Base-by-base conservation (phyloP, 1,139 yeast species). In the Yamadazyma dendronema region DNA sequence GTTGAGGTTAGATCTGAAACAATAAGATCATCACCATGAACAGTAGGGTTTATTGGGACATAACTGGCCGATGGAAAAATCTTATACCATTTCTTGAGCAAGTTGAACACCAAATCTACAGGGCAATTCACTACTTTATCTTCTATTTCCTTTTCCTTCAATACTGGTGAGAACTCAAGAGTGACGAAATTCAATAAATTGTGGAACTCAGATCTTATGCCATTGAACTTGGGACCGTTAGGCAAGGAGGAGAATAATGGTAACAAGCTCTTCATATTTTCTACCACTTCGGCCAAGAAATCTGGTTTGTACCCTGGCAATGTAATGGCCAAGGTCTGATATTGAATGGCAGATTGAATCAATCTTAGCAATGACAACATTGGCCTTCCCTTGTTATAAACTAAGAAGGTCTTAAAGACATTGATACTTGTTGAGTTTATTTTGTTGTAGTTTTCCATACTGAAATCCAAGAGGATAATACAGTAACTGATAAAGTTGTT, bases 221-320 rank as follows among this genome's bases (percentile, higher is more conserved):
- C 17, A 28, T 12, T 31, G 15, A 19, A 38, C 16, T 21, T 17
- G 11, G 24, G 38, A 3, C 21, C 15, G 10, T 21, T 34, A 13
- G 37, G 32, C n/a, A 46, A 31, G 19, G 37, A 36, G 3, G 37
- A 31, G 40, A 46, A 59, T 15, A 56, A 33, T 8, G 34, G 34
- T 10, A 39, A 40, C 21, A 61, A 42, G 16, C 41, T 32, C 27
- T 48, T 39, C n/a, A 59, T 39, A 42, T 56, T 60, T 6, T 44
- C 35, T n/a, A 43, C 40, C 13, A 59, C 40, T 39, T 61, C 65
- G 35, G 42, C 38, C 12, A 60, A 31, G 36, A 55, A 59, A 16
- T 46, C 37, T 0, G 63, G 59, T 28, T 54, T 44, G 39, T 61
- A 61, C 2, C 56, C 46, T n/a, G 66, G 66, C 15, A 61, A 42